A percentile compares a stretch with the other conserved stretches of the same genome.
phyloP scores from a whole-genome alignment of 2,329 filamentous ascomycete genomes.

The Epichloe glyceriae region DNA sequence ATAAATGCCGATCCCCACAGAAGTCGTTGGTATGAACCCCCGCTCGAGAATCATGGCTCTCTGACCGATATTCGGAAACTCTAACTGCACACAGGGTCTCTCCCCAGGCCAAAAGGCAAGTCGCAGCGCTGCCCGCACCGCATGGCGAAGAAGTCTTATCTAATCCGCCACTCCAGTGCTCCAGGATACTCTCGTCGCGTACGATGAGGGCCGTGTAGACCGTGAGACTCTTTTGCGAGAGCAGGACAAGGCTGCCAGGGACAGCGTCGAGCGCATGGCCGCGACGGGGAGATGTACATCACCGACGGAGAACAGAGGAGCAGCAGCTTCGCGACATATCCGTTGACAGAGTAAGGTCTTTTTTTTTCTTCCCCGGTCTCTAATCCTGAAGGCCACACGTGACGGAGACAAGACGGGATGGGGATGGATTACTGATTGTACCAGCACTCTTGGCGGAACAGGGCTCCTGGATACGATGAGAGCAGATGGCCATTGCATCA shows the following conservation, averaged over 20 bases:
- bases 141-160: background rate
- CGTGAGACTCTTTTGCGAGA: slow-evolving; percentile 1
- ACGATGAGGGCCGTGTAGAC: slow-evolving; percentile 4
- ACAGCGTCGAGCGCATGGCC: slow-evolving; percentile 6
- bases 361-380: background rate
- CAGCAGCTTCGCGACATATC: slow-evolving; percentile 8
- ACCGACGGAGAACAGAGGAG: slow-evolving; percentile 8
- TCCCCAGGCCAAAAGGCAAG: background rate
- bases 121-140: background rate
- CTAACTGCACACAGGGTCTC: background rate
- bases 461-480: slow-evolving; percentile 4
- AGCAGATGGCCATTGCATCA: slow-evolving; percentile 7
- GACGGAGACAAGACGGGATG: background rate
- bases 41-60: background rate
- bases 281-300: slow-evolving; percentile 4
- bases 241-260: slow-evolving; percentile 6
- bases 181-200: slow-evolving; percentile 6
- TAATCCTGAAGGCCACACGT: background rate
- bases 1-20: background rate
- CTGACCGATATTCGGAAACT: background rate
- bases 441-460: slow-evolving; percentile 5
- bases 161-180: background rate
- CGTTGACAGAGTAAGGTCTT: slow-evolving; percentile 4
- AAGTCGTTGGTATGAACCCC: background rate
- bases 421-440: background rate